These are phyloP conservation scores for Lactarius hengduanensis DNA, from an alignment of 768 basidiomycete species.

Conservation along the genomic window DNA sequence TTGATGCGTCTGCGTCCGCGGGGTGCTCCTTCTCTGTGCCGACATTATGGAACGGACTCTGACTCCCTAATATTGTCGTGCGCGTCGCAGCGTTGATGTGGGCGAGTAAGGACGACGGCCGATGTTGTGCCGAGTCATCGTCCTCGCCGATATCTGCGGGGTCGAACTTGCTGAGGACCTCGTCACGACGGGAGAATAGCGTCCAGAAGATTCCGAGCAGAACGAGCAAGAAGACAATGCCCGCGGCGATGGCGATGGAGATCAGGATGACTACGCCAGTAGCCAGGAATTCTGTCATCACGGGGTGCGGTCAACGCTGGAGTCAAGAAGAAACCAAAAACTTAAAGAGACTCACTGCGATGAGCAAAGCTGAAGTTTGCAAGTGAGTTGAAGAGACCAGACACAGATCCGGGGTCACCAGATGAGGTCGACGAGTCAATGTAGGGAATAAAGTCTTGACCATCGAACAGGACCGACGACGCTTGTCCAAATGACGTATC, in stretches of 20 bases:
- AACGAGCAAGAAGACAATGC: conserved; percentile 85
- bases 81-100: conserved; percentile 91
- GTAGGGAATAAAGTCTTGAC: conserved; percentile 77
- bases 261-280: conserved; percentile 94
- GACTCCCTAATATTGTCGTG: conserved; percentile 69
- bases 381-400: conserved; percentile 82
- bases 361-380: conserved; percentile 71
- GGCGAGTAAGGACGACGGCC: conserved; percentile 84
- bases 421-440: conserved; percentile 62
- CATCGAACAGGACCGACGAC: conserved; percentile 87
- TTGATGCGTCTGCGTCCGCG: conserved; percentile 35
- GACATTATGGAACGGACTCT: conserved; percentile 39
- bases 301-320: conserved; percentile 24
- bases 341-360: conserved; percentile 50
- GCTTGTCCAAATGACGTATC: conserved; percentile 73
- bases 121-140: conserved; percentile 64
- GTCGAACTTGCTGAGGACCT: conserved; percentile 64
- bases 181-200: conserved; percentile 78
- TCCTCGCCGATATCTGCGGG: conserved; percentile 68
- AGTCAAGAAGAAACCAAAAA: conserved; percentile 5
- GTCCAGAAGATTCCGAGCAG: conserved; percentile 88
- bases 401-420: conserved; percentile 68
- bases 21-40: conserved; percentile 57
- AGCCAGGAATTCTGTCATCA: conserved; percentile 72
- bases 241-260: conserved; percentile 94